A percentile compares a stretch with the other conserved stretches of the same genome.
Conservation (phyloP, 2,329 filamentous ascomycete species). For the Penicillium fuscoglaucum region DNA sequence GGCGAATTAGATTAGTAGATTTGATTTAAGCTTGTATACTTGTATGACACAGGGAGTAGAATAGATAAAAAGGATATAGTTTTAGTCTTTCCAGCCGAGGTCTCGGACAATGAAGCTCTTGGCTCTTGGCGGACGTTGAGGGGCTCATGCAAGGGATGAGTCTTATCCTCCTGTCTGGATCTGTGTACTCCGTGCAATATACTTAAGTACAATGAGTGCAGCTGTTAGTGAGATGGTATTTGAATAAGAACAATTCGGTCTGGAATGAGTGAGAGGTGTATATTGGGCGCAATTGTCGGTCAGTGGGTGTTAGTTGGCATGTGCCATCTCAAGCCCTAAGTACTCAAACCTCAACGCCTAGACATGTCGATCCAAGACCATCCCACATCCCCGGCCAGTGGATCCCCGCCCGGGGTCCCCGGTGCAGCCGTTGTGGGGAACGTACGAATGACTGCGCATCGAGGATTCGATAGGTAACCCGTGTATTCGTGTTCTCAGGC, state of each 20-base stretch:
- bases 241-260: neutral
- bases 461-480: constrained; percentile 3
- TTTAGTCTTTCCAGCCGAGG: neutral
- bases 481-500: neutral
- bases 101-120: neutral
- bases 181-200: neutral
- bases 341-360: neutral
- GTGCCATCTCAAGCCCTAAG: constrained; percentile 1
- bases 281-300: neutral
- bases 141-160: constrained; percentile 4
- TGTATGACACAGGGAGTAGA: neutral
- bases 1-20: neutral
- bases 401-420: neutral
- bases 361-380: neutral
- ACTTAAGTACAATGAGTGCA: neutral
- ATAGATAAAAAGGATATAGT: too few relatives aligned
- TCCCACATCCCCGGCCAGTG: neutral
- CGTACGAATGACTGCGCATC: neutral
- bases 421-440: constrained; percentile 2
- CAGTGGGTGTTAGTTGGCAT: neutral
- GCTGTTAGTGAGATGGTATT: neutral
- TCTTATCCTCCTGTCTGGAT: neutral
- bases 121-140: neutral
- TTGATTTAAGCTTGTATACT: neutral
- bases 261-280: neutral